These are phyloP conservation scores for Chaetomium sp. DNA, from an alignment of 2,329 filamentous ascomycete genomes.

Conservation along the genomic window DNA sequence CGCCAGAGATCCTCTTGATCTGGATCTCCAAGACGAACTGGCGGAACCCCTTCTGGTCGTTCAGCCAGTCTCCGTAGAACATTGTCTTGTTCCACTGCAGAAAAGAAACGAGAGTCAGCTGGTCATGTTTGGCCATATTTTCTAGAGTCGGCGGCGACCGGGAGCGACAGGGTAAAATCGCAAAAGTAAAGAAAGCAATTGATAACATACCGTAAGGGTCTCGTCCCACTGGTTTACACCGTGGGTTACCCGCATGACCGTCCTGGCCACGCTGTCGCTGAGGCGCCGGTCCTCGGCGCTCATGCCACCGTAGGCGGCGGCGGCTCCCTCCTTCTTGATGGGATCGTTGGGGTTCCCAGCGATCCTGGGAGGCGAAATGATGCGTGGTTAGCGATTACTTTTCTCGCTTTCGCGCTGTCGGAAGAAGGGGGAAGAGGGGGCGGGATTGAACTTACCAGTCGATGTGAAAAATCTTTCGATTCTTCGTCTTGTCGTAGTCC, in stretches of 20 bases:
- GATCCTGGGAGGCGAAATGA: constrained; percentile 15
- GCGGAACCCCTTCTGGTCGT: constrained; percentile 20
- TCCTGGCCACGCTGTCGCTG: constrained; percentile 17
- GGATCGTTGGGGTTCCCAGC: constrained; percentile 26
- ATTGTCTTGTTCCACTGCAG: constrained; percentile 30
- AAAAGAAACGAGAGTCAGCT: constrained; percentile 11
- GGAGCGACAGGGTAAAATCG: neutral
- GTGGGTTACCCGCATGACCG: constrained; percentile 19
- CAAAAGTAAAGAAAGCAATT: neutral
- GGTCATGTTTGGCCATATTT: neutral
- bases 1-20: constrained; percentile 33
- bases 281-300: constrained; percentile 16
- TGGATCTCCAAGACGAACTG: constrained; percentile 32
- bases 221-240: constrained; percentile 17
- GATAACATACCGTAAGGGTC: constrained; percentile 13
- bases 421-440: neutral
- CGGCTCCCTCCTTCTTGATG: constrained; percentile 9
- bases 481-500: constrained; percentile 26
- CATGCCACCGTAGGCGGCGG: constrained; percentile 18
- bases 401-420: neutral
- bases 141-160: neutral
- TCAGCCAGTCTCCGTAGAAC: constrained; percentile 32
- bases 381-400: constrained; percentile 7
- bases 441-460: constrained; percentile 28
- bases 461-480: constrained; percentile 29